Percentiles rank a stretch among this genome's conserved stretches.
These are phyloP conservation scores for Colletotrichum siamense DNA, from an alignment of 2,329 filamentous ascomycete genomes.

Conservation along the genomic window DNA sequence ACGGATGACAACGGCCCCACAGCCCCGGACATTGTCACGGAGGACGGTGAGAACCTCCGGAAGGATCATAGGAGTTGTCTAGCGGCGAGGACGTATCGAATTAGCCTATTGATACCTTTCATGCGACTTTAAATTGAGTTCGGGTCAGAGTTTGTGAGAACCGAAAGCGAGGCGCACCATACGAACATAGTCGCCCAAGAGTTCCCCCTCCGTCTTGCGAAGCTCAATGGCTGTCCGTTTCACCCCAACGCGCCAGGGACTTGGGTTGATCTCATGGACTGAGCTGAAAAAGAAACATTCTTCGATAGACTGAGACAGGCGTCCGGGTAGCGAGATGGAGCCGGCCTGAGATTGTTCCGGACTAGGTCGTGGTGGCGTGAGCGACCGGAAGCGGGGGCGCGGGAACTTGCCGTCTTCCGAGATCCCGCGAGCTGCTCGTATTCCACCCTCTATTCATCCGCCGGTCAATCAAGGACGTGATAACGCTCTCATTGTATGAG, in stretches of 20 bases:
- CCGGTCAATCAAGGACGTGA: not conserved
- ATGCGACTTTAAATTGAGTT: not conserved
- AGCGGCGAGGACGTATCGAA: not conserved
- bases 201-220: not conserved
- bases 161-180: not conserved
- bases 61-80: rapidly evolving
- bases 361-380: not conserved
- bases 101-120: rapidly evolving
- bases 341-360: not conserved
- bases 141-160: not conserved
- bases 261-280: not conserved
- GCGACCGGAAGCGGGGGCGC: not conserved
- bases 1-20: not conserved
- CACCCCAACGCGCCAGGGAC: not conserved
- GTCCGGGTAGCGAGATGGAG: not conserved
- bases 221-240: not conserved
- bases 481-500: too few species aligned
- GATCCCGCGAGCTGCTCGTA: not conserved
- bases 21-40: not conserved
- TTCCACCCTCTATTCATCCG: not conserved
- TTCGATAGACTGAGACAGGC: not conserved
- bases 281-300: not conserved
- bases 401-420: not conserved
- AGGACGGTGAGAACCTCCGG: rapidly evolving
- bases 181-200: not conserved